Conservation (phyloP, 805 yeast genomes). For the Saccharomycopsis vini region DNA sequence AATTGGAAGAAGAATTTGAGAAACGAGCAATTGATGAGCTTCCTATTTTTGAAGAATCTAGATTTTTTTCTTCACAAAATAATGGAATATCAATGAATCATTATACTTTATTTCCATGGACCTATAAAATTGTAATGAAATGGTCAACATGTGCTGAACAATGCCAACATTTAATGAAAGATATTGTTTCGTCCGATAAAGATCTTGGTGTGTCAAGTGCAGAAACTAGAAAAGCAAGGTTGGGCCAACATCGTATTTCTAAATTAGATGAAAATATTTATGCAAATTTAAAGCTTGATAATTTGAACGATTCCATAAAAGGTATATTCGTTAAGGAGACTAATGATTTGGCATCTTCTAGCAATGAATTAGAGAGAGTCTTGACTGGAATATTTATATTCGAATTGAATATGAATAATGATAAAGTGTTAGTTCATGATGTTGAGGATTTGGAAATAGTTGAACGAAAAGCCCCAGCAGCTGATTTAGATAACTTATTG, state of each 20-base stretch:
- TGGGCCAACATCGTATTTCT: conserved; percentile 4
- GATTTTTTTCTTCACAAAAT: neutral
- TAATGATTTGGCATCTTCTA: neutral
- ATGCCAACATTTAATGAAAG: conserved; percentile 36
- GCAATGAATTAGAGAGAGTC: neutral
- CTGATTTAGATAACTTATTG: conserved; percentile 6
- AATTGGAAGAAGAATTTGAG: conserved; percentile 19
- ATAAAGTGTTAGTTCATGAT: conserved; percentile 50
- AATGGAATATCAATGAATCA: neutral
- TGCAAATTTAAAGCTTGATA: conserved; percentile 2
- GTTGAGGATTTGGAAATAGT: conserved; percentile 57
- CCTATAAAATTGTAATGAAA: conserved; percentile 44
- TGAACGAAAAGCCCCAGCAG: conserved; percentile 29
- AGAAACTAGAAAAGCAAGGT: neutral
- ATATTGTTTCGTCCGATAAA: conserved; percentile 17
- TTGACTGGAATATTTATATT: conserved; percentile 53
- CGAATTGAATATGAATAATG: conserved; percentile 50
- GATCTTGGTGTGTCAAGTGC: neutral
- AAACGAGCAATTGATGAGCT: conserved; percentile 20
- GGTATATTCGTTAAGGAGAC: conserved; percentile 8
- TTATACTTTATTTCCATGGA: conserved; percentile 20
- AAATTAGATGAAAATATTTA: conserved; percentile 3
- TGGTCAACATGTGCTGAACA: conserved; percentile 51
- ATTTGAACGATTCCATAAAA: conserved; percentile 3
- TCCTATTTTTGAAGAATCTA: conserved; percentile 11